Evolutionary conservation across 2,329 filamentous ascomycete genomes (phyloP).

Genomic region (Paracoccidioides lutzii): DNA sequence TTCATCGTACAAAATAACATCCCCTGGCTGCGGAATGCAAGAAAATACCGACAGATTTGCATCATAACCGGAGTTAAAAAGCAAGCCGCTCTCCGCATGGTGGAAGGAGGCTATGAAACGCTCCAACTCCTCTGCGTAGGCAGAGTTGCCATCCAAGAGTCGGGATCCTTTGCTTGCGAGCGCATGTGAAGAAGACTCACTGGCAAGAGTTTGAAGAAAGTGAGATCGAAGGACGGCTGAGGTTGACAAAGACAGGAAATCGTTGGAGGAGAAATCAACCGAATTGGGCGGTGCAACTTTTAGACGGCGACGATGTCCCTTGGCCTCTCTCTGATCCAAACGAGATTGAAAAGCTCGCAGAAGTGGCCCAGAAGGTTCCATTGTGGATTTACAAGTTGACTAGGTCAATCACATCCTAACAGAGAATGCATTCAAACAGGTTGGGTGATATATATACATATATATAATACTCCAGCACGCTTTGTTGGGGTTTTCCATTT

Average conservation of each 20-base stretch:
- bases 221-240: conserved; percentile 34
- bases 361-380: conserved; percentile 13
- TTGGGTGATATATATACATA: neutral
- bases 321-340: conserved; percentile 29
- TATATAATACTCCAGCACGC: neutral
- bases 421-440: too few relatives aligned
- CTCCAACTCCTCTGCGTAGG: conserved; percentile 48
- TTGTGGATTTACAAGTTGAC: neutral
- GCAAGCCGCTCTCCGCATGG: conserved; percentile 41
- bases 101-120: conserved; percentile 48
- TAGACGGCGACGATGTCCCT: conserved; percentile 35
- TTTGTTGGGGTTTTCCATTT: neutral
- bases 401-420: neutral
- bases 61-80: conserved; percentile 55
- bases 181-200: conserved; percentile 23
- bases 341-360: conserved; percentile 19
- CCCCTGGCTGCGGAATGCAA: conserved; percentile 46
- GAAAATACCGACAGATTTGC: conserved; percentile 53
- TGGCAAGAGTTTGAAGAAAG: conserved; percentile 37
- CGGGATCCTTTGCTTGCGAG: conserved; percentile 49
- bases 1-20: conserved; percentile 59
- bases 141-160: conserved; percentile 52
- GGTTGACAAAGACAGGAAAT: conserved; percentile 48
- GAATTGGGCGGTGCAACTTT: conserved; percentile 33
- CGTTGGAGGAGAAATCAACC: conserved; percentile 52